Evolutionary conservation across 306 rosid genomes (phyloP), one percentile per base, ranked within the genome.

Genomic region (Vachellia pachyceras): DNA sequence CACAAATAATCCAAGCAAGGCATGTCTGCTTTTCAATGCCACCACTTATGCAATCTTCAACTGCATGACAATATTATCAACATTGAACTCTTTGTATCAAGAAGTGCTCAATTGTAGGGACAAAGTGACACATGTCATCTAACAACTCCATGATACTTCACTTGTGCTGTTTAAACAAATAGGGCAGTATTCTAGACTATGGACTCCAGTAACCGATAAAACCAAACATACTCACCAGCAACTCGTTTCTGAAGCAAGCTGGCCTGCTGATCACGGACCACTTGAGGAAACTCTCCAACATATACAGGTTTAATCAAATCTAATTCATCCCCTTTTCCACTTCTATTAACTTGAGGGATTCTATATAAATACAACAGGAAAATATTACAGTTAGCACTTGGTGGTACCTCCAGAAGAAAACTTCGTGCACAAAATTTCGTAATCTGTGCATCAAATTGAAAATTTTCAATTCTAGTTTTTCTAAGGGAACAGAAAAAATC

Each of bases 231-330:
- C 90, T 80, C 54, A 95, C 99, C 93, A 29, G 86, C 85, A 80
- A 76, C 73, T 72, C 79, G 91, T 82, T 77, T 89, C 52, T 91
- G 95, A 74, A 85, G 82, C 86, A 84, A 77, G 39, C 78, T 70
- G 79, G 92, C 82, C 70, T 93, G 97, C 61, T 87, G 92, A 74
- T 93, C 93, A 45, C 94, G 90, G 75, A 95, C 92, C 72, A 86
- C 77, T 68, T 89, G 90, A 1, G 99, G 99, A 57, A 95, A 91
- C 88, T 95, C 97, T 29, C 90, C 94, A 61, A 93, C 99, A 77
- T 85, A 93, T 41, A 95, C 97, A 49, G 99, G 99, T 74, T 88
- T 90, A 58, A 82, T 84, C 14, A 86, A 84, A 79, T 90, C 91
- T 4, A 80, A 22, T n/a, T 80, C 85, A 50, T 84, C 97, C 3